These are phyloP conservation scores for Berkeleyomyces rouxiae DNA, from an alignment of 2,329 filamentous ascomycete species.

Conservation along the genomic window DNA sequence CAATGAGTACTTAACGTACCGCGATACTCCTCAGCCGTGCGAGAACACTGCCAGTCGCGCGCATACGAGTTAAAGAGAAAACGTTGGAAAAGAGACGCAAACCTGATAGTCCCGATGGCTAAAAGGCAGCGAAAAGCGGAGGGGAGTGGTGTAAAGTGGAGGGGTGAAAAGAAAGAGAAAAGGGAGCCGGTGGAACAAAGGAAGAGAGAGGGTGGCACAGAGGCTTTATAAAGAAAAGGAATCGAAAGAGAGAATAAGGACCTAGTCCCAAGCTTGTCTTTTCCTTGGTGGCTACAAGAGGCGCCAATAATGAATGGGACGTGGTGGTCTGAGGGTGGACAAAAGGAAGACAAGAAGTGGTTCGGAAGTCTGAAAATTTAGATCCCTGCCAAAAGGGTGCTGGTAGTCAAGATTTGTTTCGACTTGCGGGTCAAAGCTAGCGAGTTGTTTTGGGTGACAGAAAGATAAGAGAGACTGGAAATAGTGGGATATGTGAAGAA, in stretches of 20 bases:
- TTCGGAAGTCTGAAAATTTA: background rate
- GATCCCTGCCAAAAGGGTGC: background rate
- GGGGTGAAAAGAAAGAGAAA: background rate
- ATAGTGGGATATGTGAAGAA: background rate
- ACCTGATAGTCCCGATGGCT: background rate
- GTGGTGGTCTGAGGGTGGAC: slow-evolving; percentile 2
- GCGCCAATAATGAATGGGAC: background rate
- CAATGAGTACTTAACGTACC: slow-evolving; percentile 26
- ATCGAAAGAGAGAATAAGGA: background rate
- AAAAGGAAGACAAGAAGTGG: slow-evolving; percentile 1
- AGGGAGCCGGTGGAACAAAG: no score
- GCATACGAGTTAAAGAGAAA: slow-evolving; percentile 9
- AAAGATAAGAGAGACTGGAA: background rate
- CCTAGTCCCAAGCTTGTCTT: background rate
- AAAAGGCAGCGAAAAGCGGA: slow-evolving; percentile 2
- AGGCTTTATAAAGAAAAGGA: no score
- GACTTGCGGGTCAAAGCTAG: background rate
- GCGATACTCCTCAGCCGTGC: slow-evolving; percentile 46
- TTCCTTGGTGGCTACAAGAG: background rate
- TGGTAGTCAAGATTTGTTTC: background rate
- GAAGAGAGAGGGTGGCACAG: no score
- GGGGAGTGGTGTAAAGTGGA: background rate
- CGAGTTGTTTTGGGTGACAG: background rate
- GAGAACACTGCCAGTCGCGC: slow-evolving; percentile 14
- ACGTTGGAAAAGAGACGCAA: background rate